Evolutionary conservation across 1,284 basidiomycete species (phyloP).

Genomic region (Mycena citricolor): DNA sequence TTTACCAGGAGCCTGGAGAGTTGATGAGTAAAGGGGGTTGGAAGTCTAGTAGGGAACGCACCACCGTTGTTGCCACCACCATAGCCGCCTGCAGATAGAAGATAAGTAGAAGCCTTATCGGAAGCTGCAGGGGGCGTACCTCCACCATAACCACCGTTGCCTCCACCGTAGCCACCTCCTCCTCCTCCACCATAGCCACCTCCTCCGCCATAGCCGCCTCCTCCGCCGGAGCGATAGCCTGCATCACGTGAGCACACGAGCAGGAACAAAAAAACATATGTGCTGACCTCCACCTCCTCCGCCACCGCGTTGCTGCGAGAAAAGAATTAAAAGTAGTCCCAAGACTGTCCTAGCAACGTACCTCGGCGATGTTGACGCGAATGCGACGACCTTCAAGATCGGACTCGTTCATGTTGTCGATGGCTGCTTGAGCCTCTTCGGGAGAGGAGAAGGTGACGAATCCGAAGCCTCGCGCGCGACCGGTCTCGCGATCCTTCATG

Average conservation of each 20-base stretch:
- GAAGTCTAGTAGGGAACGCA: no score
- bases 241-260: no score
- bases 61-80: no score
- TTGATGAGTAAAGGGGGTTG: no score
- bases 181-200: background rate
- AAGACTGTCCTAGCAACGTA: background rate
- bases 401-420: constrained; percentile 8
- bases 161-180: constrained; percentile 2
- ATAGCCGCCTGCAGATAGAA: no score
- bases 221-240: no score
- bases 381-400: constrained; percentile 13
- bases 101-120: no score
- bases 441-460: constrained; percentile 10
- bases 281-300: no score
- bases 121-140: no score
- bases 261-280: background rate
- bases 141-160: background rate
- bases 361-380: constrained; percentile 17
- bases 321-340: background rate
- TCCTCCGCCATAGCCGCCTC: background rate
- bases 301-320: no score
- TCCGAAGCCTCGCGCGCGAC: constrained; percentile 16
- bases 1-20: no score
- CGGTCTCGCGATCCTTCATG: constrained; percentile 16
- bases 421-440: constrained; percentile 13